Percentiles rank a stretch among this genome's conserved stretches.
Conservation (phyloP, 352 stramenopile species). For the Pythium dissimile region DNA sequence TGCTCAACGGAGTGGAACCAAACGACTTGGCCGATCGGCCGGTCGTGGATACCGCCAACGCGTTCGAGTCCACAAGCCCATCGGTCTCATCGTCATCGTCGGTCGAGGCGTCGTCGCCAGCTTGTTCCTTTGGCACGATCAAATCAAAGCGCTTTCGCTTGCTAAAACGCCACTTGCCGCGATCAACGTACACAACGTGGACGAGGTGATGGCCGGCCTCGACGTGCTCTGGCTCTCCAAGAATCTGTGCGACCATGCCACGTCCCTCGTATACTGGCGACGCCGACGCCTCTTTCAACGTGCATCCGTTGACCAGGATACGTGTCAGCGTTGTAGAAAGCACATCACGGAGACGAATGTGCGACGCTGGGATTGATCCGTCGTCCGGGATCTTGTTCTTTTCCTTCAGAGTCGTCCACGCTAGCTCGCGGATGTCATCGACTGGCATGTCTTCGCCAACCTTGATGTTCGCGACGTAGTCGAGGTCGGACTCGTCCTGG, state of each 20-base stretch:
- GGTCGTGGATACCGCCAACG: slow-evolving; percentile 1
- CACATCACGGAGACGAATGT: slow-evolving; percentile 66
- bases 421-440: slow-evolving; percentile 58
- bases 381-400: slow-evolving; percentile 35
- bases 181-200: slow-evolving; percentile 69
- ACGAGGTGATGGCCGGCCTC: slow-evolving; percentile 51
- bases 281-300: slow-evolving; percentile 57
- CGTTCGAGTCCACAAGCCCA: slow-evolving; percentile 3
- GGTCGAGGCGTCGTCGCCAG: slow-evolving; percentile 25
- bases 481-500: slow-evolving; percentile 53
- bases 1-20: background rate
- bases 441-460: slow-evolving; percentile 76
- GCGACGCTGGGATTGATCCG: slow-evolving; percentile 24
- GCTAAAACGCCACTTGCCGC: slow-evolving; percentile 57
- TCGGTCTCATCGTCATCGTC: slow-evolving; percentile 27
- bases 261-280: slow-evolving; percentile 78
- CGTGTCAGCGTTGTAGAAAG: slow-evolving; percentile 63
- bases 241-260: slow-evolving; percentile 69
- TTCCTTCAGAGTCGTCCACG: slow-evolving; percentile 40
- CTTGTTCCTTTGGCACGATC: slow-evolving; percentile 36
- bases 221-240: slow-evolving; percentile 44
- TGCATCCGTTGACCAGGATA: slow-evolving; percentile 58
- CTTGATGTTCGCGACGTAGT: slow-evolving; percentile 55
- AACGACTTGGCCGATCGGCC: slow-evolving; percentile 2
- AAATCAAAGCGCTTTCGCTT: slow-evolving; percentile 54